A percentile compares a stretch with the other conserved stretches of the same genome.
Evolutionary conservation across 169 alveolate genomes (phyloP).

Genomic region (Cryptosporidium parvum): DNA sequence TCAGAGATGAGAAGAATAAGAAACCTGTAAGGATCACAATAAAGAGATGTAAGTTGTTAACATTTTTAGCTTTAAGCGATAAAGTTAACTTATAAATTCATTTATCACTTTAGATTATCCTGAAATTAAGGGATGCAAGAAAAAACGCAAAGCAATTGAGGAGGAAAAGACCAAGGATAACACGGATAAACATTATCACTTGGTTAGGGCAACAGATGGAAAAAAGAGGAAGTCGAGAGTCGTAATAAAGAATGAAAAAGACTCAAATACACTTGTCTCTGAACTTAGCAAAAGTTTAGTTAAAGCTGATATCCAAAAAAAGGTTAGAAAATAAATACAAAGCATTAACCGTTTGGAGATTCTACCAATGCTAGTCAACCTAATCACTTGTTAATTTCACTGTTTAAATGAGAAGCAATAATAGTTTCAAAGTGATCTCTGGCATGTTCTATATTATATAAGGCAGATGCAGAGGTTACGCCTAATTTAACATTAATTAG

Average conservation of each 20-base stretch:
- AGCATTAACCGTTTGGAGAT: not conserved
- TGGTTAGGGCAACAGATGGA: slow-evolving; percentile 42
- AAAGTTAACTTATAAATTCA: not conserved
- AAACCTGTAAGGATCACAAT: slow-evolving; percentile 44
- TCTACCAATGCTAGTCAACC: not conserved
- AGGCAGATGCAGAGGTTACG: slow-evolving; percentile 57
- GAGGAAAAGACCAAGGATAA: not conserved
- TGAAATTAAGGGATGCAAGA: slow-evolving; percentile 54
- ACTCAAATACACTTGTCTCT: not conserved
- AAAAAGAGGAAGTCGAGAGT: slow-evolving; percentile 48
- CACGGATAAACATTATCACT: not conserved
- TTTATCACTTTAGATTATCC: slow-evolving; percentile 28
- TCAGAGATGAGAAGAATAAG: slow-evolving; percentile 1
- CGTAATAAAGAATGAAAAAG: slow-evolving; percentile 33
- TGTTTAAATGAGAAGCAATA: slow-evolving; percentile 62
- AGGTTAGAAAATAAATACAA: not conserved
- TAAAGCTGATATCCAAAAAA: slow-evolving; percentile 19
- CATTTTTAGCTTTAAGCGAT: not conserved
- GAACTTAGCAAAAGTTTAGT: slow-evolving; percentile 22
- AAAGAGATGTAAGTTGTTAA: slow-evolving; percentile 56
- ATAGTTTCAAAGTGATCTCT: slow-evolving; percentile 77
- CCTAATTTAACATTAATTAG: slow-evolving; percentile 5
- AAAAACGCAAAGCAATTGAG: slow-evolving; percentile 13
- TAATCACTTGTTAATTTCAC: slow-evolving; percentile 3
- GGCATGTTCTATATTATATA: slow-evolving; percentile 79